Evolutionary conservation across 768 basidiomycete species (phyloP), one percentile per base, ranked within the genome.

Genomic region (Phlegmacium glaucopus): DNA sequence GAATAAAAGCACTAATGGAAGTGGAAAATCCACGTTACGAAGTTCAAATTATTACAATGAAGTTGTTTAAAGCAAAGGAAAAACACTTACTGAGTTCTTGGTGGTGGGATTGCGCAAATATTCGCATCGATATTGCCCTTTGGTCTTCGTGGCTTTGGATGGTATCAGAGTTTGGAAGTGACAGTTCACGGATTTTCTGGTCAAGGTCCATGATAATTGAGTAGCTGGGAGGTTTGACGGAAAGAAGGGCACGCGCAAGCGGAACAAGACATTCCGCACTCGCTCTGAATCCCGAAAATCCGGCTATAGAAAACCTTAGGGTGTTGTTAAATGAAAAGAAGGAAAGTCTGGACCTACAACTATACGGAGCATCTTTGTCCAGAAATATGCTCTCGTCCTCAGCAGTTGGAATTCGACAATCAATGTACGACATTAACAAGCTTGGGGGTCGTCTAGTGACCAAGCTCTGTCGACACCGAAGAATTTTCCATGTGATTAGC

Each of bases 371-470:
- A 48, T 74, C 74, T 5, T 71, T 74, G 37, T 65, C 61, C 39
- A 70, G 67, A 49, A 68, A 78, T 11, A 61, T 40, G n/a, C 56
- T 52, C 55, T 80, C 77, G 28, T 81, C 79, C 35, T 71, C 65
- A 15, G 65, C 61, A 16, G 65, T 71, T 1, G 78, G 78, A 32
- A 76, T 66, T 22, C 60, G 65, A 52, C 76, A 79, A 45, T 78
- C 70, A 27, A 79, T 67, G 41, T 65, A 73, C 28, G 66, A 61
- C 25, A 68, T 66, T 22, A 72, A 54, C 22, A 79, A 66, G 17
- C 61, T 64, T 11, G 77, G 77, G 5, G 79, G 77, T 30, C 76
- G 66, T 15, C 79, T 79, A 11, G 72, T 74, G 12, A 74, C 63
- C 16, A 77, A 39, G 51, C 75, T 74, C 75, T 75, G 22, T 22